These are phyloP conservation scores for Canna indica DNA, from an alignment of 176 grass and related monocot species.

Conservation along the genomic window DNA sequence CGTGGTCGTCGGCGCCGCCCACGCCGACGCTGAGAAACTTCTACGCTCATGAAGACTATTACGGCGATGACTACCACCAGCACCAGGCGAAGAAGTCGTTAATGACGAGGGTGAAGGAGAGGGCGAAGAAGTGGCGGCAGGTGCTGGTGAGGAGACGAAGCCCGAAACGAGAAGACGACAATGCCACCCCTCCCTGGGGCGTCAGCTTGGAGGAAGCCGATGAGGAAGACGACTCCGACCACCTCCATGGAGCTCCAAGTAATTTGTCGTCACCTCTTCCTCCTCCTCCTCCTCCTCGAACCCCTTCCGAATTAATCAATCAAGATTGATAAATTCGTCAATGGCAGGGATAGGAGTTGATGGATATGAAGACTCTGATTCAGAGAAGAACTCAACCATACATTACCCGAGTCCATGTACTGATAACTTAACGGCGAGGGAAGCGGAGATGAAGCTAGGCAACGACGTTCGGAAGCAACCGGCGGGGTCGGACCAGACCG, in stretches of 20 bases:
- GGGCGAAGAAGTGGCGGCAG: slow-evolving; percentile 66
- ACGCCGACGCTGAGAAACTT: not conserved
- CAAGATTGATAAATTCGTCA: no score
- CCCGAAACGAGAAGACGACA: slow-evolving; percentile 6
- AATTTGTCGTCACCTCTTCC: not conserved
- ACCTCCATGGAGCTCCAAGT: slow-evolving; percentile 42
- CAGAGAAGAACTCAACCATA: not conserved
- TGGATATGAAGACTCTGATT: not conserved
- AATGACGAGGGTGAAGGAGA: slow-evolving; percentile 62
- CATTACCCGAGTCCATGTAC: not conserved
- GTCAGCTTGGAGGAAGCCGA: not conserved
- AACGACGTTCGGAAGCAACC: not conserved
- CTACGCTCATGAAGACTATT: slow-evolving; percentile 1
- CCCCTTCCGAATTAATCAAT: not conserved
- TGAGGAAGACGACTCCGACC: slow-evolving; percentile 24
- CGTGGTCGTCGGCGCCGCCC: not conserved
- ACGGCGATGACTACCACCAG: slow-evolving; percentile 22
- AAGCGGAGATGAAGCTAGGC: not conserved
- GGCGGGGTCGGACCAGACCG: no score
- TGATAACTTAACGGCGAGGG: no score
- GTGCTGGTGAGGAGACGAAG: slow-evolving; percentile 26
- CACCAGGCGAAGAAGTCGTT: slow-evolving; percentile 50
- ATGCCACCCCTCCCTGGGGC: not conserved
- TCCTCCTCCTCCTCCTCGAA: not conserved
- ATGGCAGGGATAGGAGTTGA: not conserved